Conservation (phyloP, 2,329 filamentous ascomycete species). For the Uncinocarpus reesii region DNA sequence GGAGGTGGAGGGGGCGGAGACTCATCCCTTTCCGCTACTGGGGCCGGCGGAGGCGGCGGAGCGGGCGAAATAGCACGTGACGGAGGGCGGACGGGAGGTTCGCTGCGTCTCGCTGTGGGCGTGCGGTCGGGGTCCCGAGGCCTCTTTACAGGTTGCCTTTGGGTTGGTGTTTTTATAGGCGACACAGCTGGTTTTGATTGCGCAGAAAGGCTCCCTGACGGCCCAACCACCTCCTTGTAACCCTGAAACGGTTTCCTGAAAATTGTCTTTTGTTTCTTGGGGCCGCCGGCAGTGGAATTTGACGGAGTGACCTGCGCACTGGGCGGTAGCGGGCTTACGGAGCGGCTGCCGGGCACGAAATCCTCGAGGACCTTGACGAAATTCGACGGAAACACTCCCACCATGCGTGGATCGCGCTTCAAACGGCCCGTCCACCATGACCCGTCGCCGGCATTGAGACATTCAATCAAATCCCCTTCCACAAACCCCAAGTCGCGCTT, state of each 20-base stretch:
- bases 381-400: constrained; percentile 92
- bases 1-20: constrained; percentile 77
- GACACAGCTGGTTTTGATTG: constrained; percentile 26
- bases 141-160: not conserved
- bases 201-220: constrained; percentile 27
- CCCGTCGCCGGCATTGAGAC: constrained; percentile 91
- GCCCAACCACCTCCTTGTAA: constrained; percentile 43
- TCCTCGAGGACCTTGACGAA: constrained; percentile 85
- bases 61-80: constrained; percentile 11
- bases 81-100: constrained; percentile 2
- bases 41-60: constrained; percentile 1
- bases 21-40: constrained; percentile 30
- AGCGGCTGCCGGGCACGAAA: constrained; percentile 58
- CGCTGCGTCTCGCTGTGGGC: constrained; percentile 5
- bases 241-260: constrained; percentile 56
- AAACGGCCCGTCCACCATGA: constrained; percentile 97
- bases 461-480: constrained; percentile 96
- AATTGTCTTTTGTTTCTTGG: constrained; percentile 49
- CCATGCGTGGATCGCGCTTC: constrained; percentile 76
- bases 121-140: constrained; percentile 8
- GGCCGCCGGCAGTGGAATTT: constrained; percentile 40
- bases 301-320: constrained; percentile 27
- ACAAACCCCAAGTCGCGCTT: constrained; percentile 94
- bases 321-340: constrained; percentile 44
- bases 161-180: constrained; percentile 13